Conservation (phyloP, 179 eudicot species). For the Drosera spatulata region DNA sequence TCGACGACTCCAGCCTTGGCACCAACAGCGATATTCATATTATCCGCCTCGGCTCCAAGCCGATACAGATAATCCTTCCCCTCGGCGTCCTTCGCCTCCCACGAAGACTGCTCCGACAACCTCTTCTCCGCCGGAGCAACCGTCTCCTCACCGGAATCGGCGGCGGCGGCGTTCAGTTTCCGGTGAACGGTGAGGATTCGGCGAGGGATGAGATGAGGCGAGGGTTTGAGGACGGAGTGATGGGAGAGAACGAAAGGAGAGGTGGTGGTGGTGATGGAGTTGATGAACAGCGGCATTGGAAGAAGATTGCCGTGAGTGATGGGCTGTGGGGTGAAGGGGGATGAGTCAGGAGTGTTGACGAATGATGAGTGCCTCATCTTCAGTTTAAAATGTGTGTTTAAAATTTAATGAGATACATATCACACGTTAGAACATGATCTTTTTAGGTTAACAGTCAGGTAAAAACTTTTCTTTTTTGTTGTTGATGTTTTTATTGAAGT, state of each 20-base stretch:
- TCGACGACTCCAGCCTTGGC: constrained; percentile 85
- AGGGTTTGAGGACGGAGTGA: constrained; percentile 11
- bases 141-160: background rate
- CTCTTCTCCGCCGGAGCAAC: constrained; percentile 23
- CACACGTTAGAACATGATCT: no score
- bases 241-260: constrained; percentile 11
- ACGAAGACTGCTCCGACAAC: constrained; percentile 78
- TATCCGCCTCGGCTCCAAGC: constrained; percentile 87
- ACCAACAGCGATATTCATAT: constrained; percentile 85
- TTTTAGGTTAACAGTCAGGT: no score
- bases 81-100: constrained; percentile 73
- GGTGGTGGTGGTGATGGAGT: constrained; percentile 7
- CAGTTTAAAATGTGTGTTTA: no score
- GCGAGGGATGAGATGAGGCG: constrained; percentile 1
- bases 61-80: constrained; percentile 83
- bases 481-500: no score
- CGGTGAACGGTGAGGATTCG: constrained; percentile 5
- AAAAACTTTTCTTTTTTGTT: no score
- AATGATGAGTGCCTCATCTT: no score
- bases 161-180: constrained; percentile 7
- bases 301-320: no score
- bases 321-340: no score
- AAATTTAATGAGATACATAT: no score
- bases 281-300: constrained; percentile 20
- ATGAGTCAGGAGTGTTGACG: no score